A percentile compares a stretch with the other conserved stretches of the same genome.
Evolutionary conservation across 208 protist genomes (phyloP).

Genomic region (Acanthamoeba lenticulata): DNA sequence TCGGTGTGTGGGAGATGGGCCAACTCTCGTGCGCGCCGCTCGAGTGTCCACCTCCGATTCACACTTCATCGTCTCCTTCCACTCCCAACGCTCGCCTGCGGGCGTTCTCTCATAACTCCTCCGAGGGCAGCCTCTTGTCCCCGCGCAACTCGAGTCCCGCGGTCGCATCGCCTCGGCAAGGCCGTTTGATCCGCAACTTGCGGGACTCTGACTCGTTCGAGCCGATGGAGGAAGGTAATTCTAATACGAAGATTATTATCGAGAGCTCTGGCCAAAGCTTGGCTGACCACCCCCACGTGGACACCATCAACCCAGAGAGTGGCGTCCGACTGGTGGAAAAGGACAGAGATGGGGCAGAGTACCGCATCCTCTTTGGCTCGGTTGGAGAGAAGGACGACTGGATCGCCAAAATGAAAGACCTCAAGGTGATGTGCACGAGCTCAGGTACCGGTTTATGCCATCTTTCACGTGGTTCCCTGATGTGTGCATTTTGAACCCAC

Average conservation of each 20-base stretch:
- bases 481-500: not conserved
- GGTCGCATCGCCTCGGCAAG: not conserved
- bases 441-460: not conserved
- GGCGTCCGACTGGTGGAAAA: not conserved
- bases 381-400: not conserved
- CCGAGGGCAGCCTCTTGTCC: not conserved
- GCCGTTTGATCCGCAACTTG: not conserved
- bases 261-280: too few relatives aligned
- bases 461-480: too few relatives aligned
- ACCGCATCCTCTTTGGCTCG: not conserved
- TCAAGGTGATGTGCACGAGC: not conserved
- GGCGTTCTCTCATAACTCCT: not conserved
- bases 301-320: not conserved
- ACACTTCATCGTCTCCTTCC: not conserved
- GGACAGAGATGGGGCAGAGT: not conserved
- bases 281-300: too few relatives aligned
- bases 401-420: constrained; percentile 1
- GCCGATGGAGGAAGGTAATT: not conserved
- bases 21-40: not conserved
- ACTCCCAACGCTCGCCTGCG: not conserved
- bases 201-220: not conserved
- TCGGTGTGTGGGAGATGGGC: not conserved
- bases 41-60: not conserved
- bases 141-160: not conserved
- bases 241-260: too few relatives aligned